Base-by-base conservation (phyloP, 2,329 filamentous ascomycete species). In the Claviceps maximensis region DNA sequence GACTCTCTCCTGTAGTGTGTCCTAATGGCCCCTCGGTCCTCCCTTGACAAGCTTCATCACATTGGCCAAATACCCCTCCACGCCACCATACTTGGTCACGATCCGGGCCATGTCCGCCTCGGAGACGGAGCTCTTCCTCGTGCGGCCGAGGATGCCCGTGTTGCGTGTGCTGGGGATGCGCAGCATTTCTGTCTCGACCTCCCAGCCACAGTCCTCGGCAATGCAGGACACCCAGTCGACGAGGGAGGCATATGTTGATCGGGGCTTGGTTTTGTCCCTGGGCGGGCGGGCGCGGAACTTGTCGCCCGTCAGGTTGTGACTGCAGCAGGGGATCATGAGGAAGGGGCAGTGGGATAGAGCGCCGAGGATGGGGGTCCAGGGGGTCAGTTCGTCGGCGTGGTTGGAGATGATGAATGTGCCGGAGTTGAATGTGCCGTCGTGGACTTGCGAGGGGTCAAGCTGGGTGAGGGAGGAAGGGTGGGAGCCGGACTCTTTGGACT, bases 391-490 rank as follows among this genome's bases (percentile, higher is more conserved):
- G 65, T 98, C 93, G 12, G 91, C 91, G 66, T 98, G 93, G 64
- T 98, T 98, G 49, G 89, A 95, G 57, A 98, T 86, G 61, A 98
- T 89, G 67, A 98, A 98, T 0, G 89, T 94, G 29, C 82, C 81
- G 17, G 68, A 65, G 0, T 80, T 75, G 62, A 97, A 95, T 10
- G 74, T 62, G 38, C 91, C 93, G 56, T 74, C 67, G 61, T 81
- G 75, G 17, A 74, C 64, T 5, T 54, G 55, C 4, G 59, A 53
- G 3, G 55, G n/a, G 23, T 46, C 42, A 3, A 55, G 36, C 1
- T 58, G 55, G 13, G 27, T 5, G 21, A 21, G 6, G 19, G 17
- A 3, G 13, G 36, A 8, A 6, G 1, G 17, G 4, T 10, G 6
- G 31, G 31, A 7, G 31, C n/a, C 13, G 19, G 9, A 13, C 8